These are phyloP conservation scores for Penicillium sp. DNA, from an alignment of 2,329 filamentous ascomycete genomes.

Conservation along the genomic window DNA sequence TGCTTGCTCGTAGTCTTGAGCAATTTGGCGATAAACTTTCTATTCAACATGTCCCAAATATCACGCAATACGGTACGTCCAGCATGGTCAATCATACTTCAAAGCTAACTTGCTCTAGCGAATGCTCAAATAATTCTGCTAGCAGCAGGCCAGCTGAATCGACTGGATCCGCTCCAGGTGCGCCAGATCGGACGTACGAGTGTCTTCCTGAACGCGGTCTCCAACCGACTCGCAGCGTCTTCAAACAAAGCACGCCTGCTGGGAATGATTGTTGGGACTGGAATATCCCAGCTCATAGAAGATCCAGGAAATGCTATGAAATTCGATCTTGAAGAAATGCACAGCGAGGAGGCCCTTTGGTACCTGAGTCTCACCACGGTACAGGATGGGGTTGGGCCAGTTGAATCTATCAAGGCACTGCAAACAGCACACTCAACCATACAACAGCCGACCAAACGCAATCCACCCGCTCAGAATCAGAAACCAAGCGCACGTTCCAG, in stretches of 20 bases:
- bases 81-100: neutral
- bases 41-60: conserved; percentile 78
- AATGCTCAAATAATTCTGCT: conserved; percentile 79
- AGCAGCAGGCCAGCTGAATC: conserved; percentile 72
- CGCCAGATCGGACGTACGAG: conserved; percentile 70
- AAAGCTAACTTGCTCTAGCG: conserved; percentile 52
- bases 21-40: conserved; percentile 85
- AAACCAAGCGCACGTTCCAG: conserved; percentile 6
- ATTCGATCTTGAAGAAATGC: conserved; percentile 80
- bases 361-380: conserved; percentile 68
- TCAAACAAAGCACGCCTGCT: conserved; percentile 76
- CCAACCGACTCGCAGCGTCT: conserved; percentile 78
- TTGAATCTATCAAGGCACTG: conserved; percentile 51
- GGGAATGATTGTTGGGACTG: conserved; percentile 84
- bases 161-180: conserved; percentile 66
- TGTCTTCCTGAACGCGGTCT: conserved; percentile 74
- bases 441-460: conserved; percentile 20
- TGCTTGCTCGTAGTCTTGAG: conserved; percentile 66
- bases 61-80: conserved; percentile 75
- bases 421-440: conserved; percentile 14
- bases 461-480: conserved; percentile 5
- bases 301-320: conserved; percentile 70
- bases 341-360: conserved; percentile 71
- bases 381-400: conserved; percentile 63
- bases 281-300: conserved; percentile 66